Conservation (phyloP, 1,139 yeast genomes). For the Kodamaea arcana region DNA sequence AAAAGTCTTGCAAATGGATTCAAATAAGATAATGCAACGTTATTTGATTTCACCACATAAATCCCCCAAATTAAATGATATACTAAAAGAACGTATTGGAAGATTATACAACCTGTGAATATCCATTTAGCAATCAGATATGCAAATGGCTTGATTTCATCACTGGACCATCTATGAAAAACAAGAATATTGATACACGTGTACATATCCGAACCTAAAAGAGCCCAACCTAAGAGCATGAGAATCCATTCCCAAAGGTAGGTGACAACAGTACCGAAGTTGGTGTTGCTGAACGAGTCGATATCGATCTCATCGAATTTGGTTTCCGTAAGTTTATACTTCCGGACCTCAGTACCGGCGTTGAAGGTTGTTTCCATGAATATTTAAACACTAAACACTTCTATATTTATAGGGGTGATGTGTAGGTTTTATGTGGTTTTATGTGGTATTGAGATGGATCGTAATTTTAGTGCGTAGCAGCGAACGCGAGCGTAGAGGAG, state of each 20-base stretch:
- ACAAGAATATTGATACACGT: conserved; percentile 75
- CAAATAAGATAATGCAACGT: conserved; percentile 69
- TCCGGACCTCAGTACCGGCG: conserved; percentile 20
- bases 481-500: no score
- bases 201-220: conserved; percentile 71
- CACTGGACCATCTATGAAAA: conserved; percentile 68
- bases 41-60: conserved; percentile 53
- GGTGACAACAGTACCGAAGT: conserved; percentile 49
- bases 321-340: conserved; percentile 35
- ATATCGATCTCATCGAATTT: conserved; percentile 43
- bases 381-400: no score
- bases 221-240: conserved; percentile 51
- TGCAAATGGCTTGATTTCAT: conserved; percentile 53
- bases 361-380: conserved; percentile 7
- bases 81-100: conserved; percentile 56
- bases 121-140: conserved; percentile 68
- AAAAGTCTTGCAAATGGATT: conserved; percentile 58
- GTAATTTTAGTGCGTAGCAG: no score
- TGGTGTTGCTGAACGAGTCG: conserved; percentile 50
- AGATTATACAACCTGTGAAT: conserved; percentile 80
- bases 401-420: no score
- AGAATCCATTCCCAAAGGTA: conserved; percentile 51
- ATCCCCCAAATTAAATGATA: conserved; percentile 62
- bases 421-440: no score
- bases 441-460: no score